Conservation (phyloP, 228 moss, liverwort and hornwort genomes). For the Sphagnum magellanicum region DNA sequence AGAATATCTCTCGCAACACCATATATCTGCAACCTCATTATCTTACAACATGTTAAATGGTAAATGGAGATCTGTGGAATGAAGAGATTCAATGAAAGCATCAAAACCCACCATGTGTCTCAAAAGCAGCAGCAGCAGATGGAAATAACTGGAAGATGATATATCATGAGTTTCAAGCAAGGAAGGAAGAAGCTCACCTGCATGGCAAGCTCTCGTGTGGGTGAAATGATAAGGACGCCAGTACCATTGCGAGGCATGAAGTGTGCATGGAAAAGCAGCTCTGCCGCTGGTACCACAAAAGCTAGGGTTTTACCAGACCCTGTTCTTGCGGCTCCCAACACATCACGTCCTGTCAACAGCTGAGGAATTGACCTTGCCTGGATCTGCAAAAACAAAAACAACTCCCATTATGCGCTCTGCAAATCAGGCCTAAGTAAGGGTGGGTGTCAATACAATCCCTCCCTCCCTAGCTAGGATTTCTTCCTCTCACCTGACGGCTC, state of each 20-base stretch:
- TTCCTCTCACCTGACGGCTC: too few species aligned
- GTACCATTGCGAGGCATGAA: slow-evolving; percentile 98
- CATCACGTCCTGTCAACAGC: slow-evolving; percentile 78
- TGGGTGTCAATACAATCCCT: too few species aligned
- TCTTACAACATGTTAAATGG: too few species aligned
- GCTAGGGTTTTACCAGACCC: slow-evolving; percentile 93
- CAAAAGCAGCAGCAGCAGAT: too few species aligned
- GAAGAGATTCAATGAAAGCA: too few species aligned
- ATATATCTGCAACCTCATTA: slow-evolving; percentile 54
- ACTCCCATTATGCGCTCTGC: not conserved
- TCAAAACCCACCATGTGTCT: too few species aligned
- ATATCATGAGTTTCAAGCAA: too few species aligned
- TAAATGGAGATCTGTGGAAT: too few species aligned
- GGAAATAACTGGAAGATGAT: too few species aligned
- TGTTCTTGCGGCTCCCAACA: slow-evolving; percentile 92
- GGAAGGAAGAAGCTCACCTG: slow-evolving; percentile 40
- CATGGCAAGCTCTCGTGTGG: slow-evolving; percentile 95
- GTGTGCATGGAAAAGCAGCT: slow-evolving; percentile 81
- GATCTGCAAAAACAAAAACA: slow-evolving; percentile 42
- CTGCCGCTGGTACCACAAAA: slow-evolving; percentile 78
- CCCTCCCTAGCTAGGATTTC: too few species aligned
- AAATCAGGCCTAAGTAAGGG: too few species aligned
- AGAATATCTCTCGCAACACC: slow-evolving; percentile 87
- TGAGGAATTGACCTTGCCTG: slow-evolving; percentile 93
- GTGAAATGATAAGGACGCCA: slow-evolving; percentile 86